These are phyloP conservation scores for Diplotaxis tenuifolia DNA, from an alignment of 345 rosid genomes.

Conservation along the genomic window DNA sequence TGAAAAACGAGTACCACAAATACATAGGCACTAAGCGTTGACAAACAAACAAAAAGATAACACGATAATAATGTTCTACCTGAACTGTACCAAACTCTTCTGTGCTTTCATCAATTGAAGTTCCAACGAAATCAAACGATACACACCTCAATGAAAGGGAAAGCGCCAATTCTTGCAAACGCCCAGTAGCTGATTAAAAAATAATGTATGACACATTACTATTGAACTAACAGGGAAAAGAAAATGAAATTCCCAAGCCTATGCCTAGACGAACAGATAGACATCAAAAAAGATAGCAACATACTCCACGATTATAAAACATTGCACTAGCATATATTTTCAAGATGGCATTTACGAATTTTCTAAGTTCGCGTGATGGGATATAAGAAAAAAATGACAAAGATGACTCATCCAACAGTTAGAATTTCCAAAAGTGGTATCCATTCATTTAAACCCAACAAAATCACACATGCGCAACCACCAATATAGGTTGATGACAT, in stretches of 20 bases:
- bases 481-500: conserved; percentile 4
- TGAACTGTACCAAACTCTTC: conserved; percentile 99
- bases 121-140: conserved; percentile 98
- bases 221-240: neutral
- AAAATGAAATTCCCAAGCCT: neutral
- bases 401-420: neutral
- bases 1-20: conserved; percentile 2
- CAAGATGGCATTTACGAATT: conserved; percentile 6
- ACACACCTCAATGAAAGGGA: conserved; percentile 92
- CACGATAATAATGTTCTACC: conserved; percentile 44
- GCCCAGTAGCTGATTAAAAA: conserved; percentile 55
- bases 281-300: conserved; percentile 7
- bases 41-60: conserved; percentile 3
- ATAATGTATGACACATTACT: conserved; percentile 26
- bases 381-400: conserved; percentile 1
- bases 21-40: neutral
- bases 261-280: conserved; percentile 17
- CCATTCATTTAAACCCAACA: conserved; percentile 5
- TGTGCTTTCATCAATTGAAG: conserved; percentile 95
- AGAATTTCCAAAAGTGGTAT: neutral
- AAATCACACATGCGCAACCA: neutral
- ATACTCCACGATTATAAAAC: neutral
- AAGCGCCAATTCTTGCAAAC: conserved; percentile 91
- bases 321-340: conserved; percentile 1
- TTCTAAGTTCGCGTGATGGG: conserved; percentile 1